Evolutionary conservation across 148 eudicot genomes (phyloP), one percentile per base, ranked within the genome.

Genomic region (Vaccinium vitisidaea): DNA sequence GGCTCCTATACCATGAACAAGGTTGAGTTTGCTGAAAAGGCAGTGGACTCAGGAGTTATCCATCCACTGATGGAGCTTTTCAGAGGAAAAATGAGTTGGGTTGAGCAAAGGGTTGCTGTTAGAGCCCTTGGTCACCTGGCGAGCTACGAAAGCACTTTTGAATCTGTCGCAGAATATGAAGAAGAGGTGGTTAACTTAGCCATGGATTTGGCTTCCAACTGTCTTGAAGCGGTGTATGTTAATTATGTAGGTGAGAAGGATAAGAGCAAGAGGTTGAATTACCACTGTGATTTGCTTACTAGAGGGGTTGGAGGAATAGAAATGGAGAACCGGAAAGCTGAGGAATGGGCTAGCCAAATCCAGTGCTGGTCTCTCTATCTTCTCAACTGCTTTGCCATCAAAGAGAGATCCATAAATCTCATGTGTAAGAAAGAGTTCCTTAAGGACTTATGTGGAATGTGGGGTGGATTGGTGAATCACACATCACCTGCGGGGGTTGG

Each of bases 301-400:
- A 91, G 98, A 90, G 98, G 98, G 25, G 83, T 92, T 61, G 94
- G 93, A 63, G 98, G 94, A 52, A 52, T 88, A 4, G 94, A 91
- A 48, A 86, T 93, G 54, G 95, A 95, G 89, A 88, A 92, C 32
- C 67, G 90, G 36, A 95, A 95, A 55, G 98, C 95, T 5, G 98
- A 94, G 88, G 95, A 94, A 87, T 95, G 98, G 98, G 96, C 93
- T 25, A 93, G 96, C 84, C 98, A 95, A 80, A 87, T 93, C 5
- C 98, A 94, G 73, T 91, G 96, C 75, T 95, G 98, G 98, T 93
- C 89, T 54, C 79, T 95, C 50, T 89, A 90, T 85, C 88, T 95
- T 76, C 67, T 95, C 43, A 93, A 93, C 80, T 86, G 93, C 65
- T 95, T 95, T 84, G 96, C 93, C 15, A 84, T 84, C 48, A 94